Evolutionary conservation across 2,329 filamentous ascomycete genomes (phyloP).

Genomic region (Ascosphaera apis): DNA sequence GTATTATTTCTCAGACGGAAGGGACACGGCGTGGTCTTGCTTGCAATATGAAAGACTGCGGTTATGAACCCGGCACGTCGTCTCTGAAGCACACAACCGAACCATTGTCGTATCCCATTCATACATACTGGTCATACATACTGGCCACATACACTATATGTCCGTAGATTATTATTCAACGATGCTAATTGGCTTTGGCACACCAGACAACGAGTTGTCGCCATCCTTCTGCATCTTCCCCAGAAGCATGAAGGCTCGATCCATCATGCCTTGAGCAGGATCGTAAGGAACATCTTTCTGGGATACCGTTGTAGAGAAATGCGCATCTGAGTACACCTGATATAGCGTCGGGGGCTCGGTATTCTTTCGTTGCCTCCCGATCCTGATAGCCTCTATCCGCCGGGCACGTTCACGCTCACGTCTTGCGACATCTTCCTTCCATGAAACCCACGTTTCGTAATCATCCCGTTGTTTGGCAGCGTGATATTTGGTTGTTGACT

Average conservation of each 20-base stretch:
- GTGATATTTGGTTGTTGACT: slow-evolving; percentile 21
- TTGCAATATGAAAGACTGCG: too few relatives aligned
- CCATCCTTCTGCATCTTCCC: slow-evolving; percentile 15
- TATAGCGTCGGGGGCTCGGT: not conserved
- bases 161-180: too few relatives aligned
- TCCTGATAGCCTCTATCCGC: slow-evolving; percentile 6
- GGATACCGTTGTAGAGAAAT: not conserved
- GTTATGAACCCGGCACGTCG: too few relatives aligned
- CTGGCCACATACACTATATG: too few relatives aligned
- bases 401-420: slow-evolving; percentile 17
- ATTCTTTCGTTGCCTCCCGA: not conserved
- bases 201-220: too few relatives aligned
- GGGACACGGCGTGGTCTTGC: too few relatives aligned
- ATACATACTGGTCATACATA: too few relatives aligned
- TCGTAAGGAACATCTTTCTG: slow-evolving; percentile 9
- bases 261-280: slow-evolving; percentile 18
- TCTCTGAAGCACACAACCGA: too few relatives aligned
- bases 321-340: not conserved
- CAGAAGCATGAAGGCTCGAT: slow-evolving; percentile 18
- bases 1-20: too few relatives aligned
- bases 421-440: slow-evolving; percentile 19
- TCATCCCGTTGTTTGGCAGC: slow-evolving; percentile 22
- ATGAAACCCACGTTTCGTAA: slow-evolving; percentile 23
- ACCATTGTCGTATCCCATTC: too few relatives aligned
- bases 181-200: too few relatives aligned